Conservation (phyloP, 495 filamentous ascomycete genomes). For the Xylaria scruposa region DNA sequence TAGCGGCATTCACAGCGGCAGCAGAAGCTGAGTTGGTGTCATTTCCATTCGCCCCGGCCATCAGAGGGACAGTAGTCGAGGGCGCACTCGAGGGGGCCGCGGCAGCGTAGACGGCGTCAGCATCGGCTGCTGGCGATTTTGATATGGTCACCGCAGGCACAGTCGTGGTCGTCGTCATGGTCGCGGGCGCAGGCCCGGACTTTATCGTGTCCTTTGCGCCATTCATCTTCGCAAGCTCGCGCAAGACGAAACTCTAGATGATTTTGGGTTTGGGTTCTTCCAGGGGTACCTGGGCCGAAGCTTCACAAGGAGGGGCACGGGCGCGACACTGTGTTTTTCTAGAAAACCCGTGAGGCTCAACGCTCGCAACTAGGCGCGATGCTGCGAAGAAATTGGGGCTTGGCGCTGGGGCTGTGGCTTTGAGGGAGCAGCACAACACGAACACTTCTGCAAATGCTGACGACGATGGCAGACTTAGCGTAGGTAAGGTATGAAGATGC, state of each 20-base stretch:
- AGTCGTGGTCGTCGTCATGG: slow-evolving; percentile 1
- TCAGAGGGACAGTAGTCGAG: slow-evolving; percentile 35
- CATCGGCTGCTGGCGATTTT: slow-evolving; percentile 32
- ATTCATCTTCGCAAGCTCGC: slow-evolving; percentile 26
- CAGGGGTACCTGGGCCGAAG: background rate
- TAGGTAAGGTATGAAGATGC: background rate
- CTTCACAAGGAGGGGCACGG: slow-evolving; percentile 5
- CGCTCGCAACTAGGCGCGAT: slow-evolving; percentile 5
- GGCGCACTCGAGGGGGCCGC: slow-evolving; percentile 20
- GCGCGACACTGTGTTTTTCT: background rate
- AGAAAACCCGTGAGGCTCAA: background rate
- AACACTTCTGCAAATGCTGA: background rate
- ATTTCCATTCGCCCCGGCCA: slow-evolving; percentile 41
- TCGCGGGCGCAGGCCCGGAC: background rate
- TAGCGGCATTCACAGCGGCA: slow-evolving; percentile 40
- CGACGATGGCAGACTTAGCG: background rate
- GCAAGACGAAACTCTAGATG: slow-evolving; percentile 8
- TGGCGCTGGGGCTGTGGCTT: background rate
- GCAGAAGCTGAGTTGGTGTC: slow-evolving; percentile 34
- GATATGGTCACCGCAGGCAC: slow-evolving; percentile 25
- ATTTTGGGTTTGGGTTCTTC: background rate
- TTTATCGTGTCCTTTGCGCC: slow-evolving; percentile 21
- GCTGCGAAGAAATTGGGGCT: background rate
- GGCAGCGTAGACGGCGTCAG: slow-evolving; percentile 18
- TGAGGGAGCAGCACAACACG: background rate